Percentiles rank a stretch among this genome's conserved stretches.
Evolutionary conservation across 2,329 filamentous ascomycete genomes (phyloP).

Genomic region (Alternaria sp.): DNA sequence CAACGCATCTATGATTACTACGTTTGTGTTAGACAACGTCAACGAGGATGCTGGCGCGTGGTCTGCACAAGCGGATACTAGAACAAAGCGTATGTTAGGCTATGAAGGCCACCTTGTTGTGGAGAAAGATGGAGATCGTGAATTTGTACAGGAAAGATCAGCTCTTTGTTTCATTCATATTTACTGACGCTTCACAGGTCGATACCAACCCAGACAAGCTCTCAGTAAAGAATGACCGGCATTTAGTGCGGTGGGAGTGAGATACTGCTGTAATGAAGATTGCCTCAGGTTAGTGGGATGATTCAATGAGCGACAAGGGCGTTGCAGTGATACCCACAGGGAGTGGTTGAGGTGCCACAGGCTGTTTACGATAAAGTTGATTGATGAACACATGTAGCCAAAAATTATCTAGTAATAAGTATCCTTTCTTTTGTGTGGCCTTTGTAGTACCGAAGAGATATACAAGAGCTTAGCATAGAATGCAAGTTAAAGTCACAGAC

Average conservation of each 20-base stretch:
- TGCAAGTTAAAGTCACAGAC: no score
- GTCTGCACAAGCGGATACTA: neutral
- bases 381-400: no score
- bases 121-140: constrained; percentile 16
- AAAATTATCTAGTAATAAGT: no score
- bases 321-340: neutral
- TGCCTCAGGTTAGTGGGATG: no score
- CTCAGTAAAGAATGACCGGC: constrained; percentile 12
- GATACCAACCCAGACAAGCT: constrained; percentile 3
- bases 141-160: constrained; percentile 20
- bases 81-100: constrained; percentile 9
- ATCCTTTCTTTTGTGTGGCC: no score
- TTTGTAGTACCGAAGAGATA: no score
- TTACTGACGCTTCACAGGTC: constrained; percentile 12
- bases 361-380: no score
- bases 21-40: constrained; percentile 32
- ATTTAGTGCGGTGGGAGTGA: neutral
- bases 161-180: neutral
- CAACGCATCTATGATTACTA: constrained; percentile 21
- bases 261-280: neutral
- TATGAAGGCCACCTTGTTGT: constrained; percentile 24
- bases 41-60: constrained; percentile 21
- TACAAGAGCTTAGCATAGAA: no score
- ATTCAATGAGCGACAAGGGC: neutral
- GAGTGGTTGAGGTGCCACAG: no score